Base-by-base conservation (phyloP, 768 basidiomycete genomes). In the Mycena epipterygia region DNA sequence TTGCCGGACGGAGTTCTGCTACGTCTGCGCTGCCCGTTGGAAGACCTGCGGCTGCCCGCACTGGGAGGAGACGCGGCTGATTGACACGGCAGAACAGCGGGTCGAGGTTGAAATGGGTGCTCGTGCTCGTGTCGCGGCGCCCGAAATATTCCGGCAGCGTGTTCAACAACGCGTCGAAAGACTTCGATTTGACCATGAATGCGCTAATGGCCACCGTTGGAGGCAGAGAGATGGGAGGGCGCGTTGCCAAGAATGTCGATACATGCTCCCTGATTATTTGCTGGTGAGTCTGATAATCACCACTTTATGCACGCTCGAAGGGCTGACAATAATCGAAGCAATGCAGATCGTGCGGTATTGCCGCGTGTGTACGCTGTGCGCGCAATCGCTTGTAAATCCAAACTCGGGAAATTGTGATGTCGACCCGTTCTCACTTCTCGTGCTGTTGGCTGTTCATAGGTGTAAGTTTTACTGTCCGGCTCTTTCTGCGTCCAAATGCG, bases 1-100 rank as follows among this genome's bases (percentile, higher is more conserved):
- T 25, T 91, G 90, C 75, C 78, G 82, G 8, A 80, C 83, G 0
- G 76, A 92, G 71, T 92, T 92, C 77, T 92, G 91, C 73, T 92
- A 93, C 74, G 56, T 89, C 12, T 93, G 93, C 74, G 88, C 88
- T 0, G 84, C 76, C 32, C 81, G 68, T 13, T 93, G 92, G 92
- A 92, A 89, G 79, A 84, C 79, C 0, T 94, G 92, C 64, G 6
- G 2, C 0, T 93, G 92, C 68, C 81, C 81, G 0, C 89, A 90
- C 51, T 93, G 91, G 90, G 90, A 93, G 9, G 92, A 93, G 66
- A 58, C 72, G 0, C 78, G 81, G 7, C 77, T 88, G 13, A 2
- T 85, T 0, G 17, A 70, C 4, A 84, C 81, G 5, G 90, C 89
- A 0, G 81, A 84, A 64, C 80, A 80, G 32, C 80, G 86, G 25